These are phyloP conservation scores for Stenocarpella maydis DNA, from an alignment of 2,329 filamentous ascomycete genomes.

Conservation along the genomic window DNA sequence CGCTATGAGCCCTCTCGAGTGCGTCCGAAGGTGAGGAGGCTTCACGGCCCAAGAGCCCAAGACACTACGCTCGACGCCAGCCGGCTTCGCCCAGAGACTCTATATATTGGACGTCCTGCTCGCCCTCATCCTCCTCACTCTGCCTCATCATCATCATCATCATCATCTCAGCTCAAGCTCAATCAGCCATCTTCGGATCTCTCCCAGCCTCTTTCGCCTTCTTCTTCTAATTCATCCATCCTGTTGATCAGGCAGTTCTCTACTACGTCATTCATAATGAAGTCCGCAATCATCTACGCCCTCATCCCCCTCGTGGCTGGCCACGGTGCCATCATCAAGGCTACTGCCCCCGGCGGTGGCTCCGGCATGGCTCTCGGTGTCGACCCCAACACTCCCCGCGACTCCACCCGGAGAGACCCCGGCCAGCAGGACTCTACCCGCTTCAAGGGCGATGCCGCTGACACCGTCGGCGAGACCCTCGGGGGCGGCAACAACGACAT, in stretches of 20 bases:
- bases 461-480: slow-evolving; percentile 50
- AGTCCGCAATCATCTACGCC: slow-evolving; percentile 41
- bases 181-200: background rate
- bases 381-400: slow-evolving; percentile 64
- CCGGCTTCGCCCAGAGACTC: slow-evolving; percentile 8
- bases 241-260: slow-evolving; percentile 28
- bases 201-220: slow-evolving; percentile 4
- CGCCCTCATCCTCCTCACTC: background rate
- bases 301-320: slow-evolving; percentile 64
- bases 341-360: slow-evolving; percentile 66
- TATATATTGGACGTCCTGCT: slow-evolving; percentile 25
- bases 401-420: slow-evolving; percentile 65
- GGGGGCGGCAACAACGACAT: slow-evolving; percentile 63
- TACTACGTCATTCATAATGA: slow-evolving; percentile 26
- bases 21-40: slow-evolving; percentile 16
- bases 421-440: slow-evolving; percentile 72
- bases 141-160: slow-evolving; percentile 13
- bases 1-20: background rate
- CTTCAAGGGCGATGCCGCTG: slow-evolving; percentile 53
- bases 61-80: background rate
- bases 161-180: slow-evolving; percentile 23
- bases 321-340: slow-evolving; percentile 67
- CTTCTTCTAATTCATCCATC: slow-evolving; percentile 6
- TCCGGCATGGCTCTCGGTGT: slow-evolving; percentile 60
- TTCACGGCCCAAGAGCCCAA: slow-evolving; percentile 18